Conservation (phyloP, 257 asterid genomes). For the Solanum chmielewskii region DNA sequence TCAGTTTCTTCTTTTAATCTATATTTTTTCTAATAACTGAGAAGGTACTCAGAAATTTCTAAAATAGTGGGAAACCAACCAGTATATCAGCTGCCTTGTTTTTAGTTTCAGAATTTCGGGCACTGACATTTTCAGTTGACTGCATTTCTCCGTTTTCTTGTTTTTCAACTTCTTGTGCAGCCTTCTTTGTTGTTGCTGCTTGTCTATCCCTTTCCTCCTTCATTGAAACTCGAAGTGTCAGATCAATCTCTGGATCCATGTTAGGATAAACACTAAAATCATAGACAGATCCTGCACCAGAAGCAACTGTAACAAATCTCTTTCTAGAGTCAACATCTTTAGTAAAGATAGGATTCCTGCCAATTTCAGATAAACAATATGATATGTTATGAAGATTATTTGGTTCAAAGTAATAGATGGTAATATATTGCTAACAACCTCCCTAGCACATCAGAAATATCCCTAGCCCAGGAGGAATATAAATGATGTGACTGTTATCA, state of each 20-base stretch:
- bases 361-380: neutral
- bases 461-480: conserved; percentile 90
- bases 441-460: conserved; percentile 62
- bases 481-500: conserved; percentile 82
- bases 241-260: conserved; percentile 49
- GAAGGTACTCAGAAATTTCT: neutral
- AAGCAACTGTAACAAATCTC: conserved; percentile 64
- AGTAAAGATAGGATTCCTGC: conserved; percentile 88
- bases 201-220: conserved; percentile 99
- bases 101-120: conserved; percentile 60
- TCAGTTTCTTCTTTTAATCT: neutral
- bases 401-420: neutral
- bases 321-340: conserved; percentile 92
- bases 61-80: conserved; percentile 25
- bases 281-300: conserved; percentile 59
- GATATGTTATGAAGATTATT: neutral
- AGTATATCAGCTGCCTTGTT: conserved; percentile 48
- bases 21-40: neutral
- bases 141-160: conserved; percentile 60
- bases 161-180: conserved; percentile 66
- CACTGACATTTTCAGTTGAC: conserved; percentile 49
- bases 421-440: neutral
- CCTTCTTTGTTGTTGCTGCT: conserved; percentile 91
- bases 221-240: conserved; percentile 95
- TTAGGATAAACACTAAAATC: conserved; percentile 89